Evolutionary conservation across 331 rosid genomes (phyloP).

Genomic region (Malus hybrid): DNA sequence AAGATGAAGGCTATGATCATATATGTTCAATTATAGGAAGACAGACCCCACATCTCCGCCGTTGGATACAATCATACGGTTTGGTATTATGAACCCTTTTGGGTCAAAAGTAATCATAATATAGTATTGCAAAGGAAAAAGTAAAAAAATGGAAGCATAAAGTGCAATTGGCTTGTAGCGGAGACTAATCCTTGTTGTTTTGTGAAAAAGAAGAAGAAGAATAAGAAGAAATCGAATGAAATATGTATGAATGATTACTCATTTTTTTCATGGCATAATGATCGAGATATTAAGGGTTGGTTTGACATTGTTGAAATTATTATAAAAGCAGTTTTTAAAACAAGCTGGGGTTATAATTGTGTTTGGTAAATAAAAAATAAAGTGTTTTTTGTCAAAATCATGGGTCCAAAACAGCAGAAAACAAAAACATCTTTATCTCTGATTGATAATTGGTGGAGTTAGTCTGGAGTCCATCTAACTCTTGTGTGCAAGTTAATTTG

Average conservation of each 20-base stretch:
- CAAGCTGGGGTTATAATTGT: too few species aligned
- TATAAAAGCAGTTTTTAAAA: too few species aligned
- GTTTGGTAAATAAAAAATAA: too few species aligned
- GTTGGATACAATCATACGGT: constrained; percentile 51
- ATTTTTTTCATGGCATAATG: constrained; percentile 5
- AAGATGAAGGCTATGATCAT: constrained; percentile 41
- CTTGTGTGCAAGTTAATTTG: too few species aligned
- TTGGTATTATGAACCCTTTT: constrained; percentile 28
- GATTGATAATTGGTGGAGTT: too few species aligned
- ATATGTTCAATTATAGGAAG: constrained; percentile 39
- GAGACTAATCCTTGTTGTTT: constrained; percentile 7
- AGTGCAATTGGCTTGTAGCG: constrained; percentile 37
- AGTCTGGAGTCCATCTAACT: too few species aligned
- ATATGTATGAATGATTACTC: constrained; percentile 21
- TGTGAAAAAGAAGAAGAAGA: background rate
- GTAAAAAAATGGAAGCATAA: constrained; percentile 16
- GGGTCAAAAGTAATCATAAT: constrained; percentile 55
- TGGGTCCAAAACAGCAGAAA: too few species aligned
- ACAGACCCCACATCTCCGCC: constrained; percentile 57
- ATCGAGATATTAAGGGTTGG: background rate
- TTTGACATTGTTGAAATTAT: too few species aligned
- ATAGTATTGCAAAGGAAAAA: background rate
- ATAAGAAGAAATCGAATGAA: background rate
- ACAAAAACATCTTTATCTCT: too few species aligned
- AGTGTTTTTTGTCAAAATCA: too few species aligned